Conservation (phyloP, 306 rosid species). For the Pyrus communis region DNA sequence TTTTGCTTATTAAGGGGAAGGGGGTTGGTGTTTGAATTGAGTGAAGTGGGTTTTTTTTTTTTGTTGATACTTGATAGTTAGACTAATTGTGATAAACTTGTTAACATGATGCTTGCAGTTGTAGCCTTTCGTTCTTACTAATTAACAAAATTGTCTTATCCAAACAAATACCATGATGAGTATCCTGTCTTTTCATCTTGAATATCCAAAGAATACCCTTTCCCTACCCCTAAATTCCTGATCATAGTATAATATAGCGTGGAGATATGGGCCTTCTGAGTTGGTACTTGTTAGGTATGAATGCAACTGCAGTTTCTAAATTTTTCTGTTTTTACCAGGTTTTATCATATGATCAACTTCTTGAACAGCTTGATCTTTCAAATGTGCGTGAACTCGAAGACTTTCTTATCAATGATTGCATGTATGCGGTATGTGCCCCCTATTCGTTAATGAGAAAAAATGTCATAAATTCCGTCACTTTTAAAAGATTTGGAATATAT, state of each 20-base stretch:
- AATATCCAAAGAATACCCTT: background rate
- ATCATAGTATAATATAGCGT: background rate
- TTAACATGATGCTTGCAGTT: background rate
- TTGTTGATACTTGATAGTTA: background rate
- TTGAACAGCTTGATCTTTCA: conserved; percentile 16
- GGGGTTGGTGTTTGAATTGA: background rate
- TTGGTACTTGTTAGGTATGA: background rate
- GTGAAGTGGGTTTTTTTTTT: background rate
- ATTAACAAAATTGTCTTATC: background rate
- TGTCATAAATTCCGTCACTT: background rate
- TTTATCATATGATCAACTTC: conserved; percentile 9
- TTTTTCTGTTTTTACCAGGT: background rate
- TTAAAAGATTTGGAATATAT: background rate
- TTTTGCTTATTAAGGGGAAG: background rate
- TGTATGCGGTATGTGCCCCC: conserved; percentile 6
- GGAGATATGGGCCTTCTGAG: background rate
- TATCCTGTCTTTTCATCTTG: background rate
- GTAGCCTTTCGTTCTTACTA: background rate
- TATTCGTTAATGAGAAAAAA: background rate
- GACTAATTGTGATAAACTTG: background rate
- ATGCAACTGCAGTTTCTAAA: background rate
- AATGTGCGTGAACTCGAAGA: conserved; percentile 18
- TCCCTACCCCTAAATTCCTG: background rate
- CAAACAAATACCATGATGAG: background rate
- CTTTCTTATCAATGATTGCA: conserved; percentile 14